Percentiles rank a stretch among this genome's conserved stretches.
Evolutionary conservation across 495 filamentous ascomycete species (phyloP).

Genomic region (Neurospora sp.): DNA sequence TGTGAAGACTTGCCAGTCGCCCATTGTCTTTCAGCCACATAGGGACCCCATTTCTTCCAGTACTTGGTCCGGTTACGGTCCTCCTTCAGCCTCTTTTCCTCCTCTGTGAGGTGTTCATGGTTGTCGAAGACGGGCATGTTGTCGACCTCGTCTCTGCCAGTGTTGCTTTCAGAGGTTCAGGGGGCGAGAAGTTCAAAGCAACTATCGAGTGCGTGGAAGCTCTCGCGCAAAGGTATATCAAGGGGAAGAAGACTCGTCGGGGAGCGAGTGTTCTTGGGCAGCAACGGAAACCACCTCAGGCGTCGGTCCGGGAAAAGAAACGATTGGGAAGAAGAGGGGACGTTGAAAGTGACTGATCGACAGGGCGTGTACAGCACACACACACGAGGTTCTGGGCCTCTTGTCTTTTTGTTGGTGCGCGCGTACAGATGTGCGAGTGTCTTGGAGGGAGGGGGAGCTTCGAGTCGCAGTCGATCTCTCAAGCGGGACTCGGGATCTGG

Average conservation of each 20-base stretch:
- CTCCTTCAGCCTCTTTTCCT: conserved; percentile 81
- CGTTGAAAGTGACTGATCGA: neutral
- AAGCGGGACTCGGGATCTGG: neutral
- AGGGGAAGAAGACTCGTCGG: neutral
- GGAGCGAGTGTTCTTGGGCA: neutral
- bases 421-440: neutral
- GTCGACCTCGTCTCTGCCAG: neutral
- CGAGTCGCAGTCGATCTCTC: neutral
- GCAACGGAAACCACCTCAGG: neutral
- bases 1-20: conserved; percentile 56
- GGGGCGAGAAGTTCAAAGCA: neutral
- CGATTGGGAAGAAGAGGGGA: neutral
- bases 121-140: conserved; percentile 81
- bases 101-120: conserved; percentile 71
- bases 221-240: neutral
- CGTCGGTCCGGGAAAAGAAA: neutral
- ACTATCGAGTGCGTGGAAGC: neutral
- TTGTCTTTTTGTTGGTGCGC: neutral
- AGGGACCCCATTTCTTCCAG: conserved; percentile 93
- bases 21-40: conserved; percentile 75
- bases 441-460: neutral
- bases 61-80: conserved; percentile 71
- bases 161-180: neutral
- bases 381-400: neutral
- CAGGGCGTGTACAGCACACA: neutral